A percentile compares a stretch with the other conserved stretches of the same genome.
Conservation (phyloP, 2,329 filamentous ascomycete genomes). For the Drechmeria coniospora region DNA sequence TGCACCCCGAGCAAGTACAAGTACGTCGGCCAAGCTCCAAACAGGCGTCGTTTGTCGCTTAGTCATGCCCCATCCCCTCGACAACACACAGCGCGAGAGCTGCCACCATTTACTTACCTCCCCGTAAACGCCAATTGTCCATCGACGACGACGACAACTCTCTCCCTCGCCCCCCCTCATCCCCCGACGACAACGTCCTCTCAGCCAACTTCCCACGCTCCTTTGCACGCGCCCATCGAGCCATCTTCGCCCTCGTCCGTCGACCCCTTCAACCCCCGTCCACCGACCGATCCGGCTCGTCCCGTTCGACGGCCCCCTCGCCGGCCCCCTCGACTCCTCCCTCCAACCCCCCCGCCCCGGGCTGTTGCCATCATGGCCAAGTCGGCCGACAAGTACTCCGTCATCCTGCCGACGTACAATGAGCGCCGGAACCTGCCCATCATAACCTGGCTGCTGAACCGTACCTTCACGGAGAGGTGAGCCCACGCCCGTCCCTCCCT, state of each 20-base stretch:
- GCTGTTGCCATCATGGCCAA: conserved; percentile 37
- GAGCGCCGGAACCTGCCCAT: conserved; percentile 95
- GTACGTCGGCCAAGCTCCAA: too few species aligned
- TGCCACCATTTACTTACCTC: too few species aligned
- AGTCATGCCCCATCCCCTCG: too few species aligned
- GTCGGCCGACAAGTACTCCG: conserved; percentile 66
- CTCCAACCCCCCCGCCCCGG: too few species aligned
- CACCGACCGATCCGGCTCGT: not conserved
- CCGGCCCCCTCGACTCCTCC: too few species aligned
- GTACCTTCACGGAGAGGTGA: conserved; percentile 79
- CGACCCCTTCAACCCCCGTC: not conserved
- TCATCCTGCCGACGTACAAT: conserved; percentile 97
- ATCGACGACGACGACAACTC: not conserved
- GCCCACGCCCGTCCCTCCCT: conserved; percentile 15
- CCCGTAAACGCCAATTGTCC: not conserved
- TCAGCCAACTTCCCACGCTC: not conserved
- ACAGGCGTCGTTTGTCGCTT: too few species aligned
- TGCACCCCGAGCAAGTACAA: too few species aligned
- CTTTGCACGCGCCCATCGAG: conserved; percentile 1
- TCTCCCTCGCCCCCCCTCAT: not conserved
- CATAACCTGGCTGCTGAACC: conserved; percentile 84
- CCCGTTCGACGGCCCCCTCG: too few species aligned
- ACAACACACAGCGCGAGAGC: too few species aligned
- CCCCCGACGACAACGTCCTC: too few species aligned
- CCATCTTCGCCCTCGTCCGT: not conserved